These are phyloP conservation scores for Oryza meridionalis DNA, from an alignment of 176 grass and related monocot genomes.

Conservation along the genomic window DNA sequence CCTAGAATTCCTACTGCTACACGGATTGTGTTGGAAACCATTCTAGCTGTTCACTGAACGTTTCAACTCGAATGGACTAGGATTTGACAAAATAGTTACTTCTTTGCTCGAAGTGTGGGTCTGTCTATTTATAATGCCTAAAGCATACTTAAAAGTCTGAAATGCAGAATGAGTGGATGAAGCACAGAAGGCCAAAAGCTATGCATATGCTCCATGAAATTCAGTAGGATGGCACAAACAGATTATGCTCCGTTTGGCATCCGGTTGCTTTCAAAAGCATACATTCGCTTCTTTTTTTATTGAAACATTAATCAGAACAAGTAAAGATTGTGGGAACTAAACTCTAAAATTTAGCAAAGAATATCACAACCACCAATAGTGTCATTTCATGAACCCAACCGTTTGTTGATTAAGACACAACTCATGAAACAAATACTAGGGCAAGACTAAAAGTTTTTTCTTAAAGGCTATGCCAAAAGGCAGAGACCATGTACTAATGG, in stretches of 20 bases:
- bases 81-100: not conserved
- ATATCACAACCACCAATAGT: not conserved
- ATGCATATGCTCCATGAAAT: not conserved
- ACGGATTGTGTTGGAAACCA: conserved; percentile 43
- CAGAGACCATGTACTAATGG: not conserved
- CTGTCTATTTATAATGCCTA: conserved; percentile 29
- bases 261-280: too few relatives aligned
- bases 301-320: not conserved
- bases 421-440: not conserved
- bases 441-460: not conserved
- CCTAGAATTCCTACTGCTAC: conserved; percentile 60
- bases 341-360: not conserved
- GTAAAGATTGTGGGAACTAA: not conserved
- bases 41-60: not conserved
- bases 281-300: too few relatives aligned
- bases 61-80: not conserved
- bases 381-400: not conserved
- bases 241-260: not conserved
- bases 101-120: conserved; percentile 3
- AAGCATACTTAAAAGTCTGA: not conserved
- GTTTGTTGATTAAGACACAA: not conserved
- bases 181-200: not conserved
- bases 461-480: not conserved
- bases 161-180: conserved; percentile 19
- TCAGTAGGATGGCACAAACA: not conserved